Conservation (phyloP, 352 stramenopile genomes). For the Globisporangium cederbergense region DNA sequence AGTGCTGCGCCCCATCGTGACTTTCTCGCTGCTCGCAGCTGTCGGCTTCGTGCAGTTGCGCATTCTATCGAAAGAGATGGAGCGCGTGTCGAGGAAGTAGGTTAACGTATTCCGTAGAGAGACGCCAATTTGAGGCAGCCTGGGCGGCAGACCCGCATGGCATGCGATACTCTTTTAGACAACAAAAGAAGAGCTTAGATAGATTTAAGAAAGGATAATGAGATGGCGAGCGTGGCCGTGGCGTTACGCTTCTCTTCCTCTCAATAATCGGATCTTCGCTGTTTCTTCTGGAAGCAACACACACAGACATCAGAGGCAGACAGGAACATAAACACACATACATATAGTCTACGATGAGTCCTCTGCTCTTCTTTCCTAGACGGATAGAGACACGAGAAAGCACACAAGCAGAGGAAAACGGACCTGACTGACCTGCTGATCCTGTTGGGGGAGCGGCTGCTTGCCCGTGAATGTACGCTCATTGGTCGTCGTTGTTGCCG, state of each 20-base stretch:
- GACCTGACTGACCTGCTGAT: slow-evolving; percentile 71
- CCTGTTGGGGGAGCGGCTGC: slow-evolving; percentile 40
- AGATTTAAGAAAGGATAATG: slow-evolving; percentile 1
- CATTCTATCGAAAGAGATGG: slow-evolving; percentile 58
- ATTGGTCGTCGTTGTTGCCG: slow-evolving; percentile 14
- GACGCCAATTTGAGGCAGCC: slow-evolving; percentile 18
- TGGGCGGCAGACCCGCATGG: neutral
- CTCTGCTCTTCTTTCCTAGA: slow-evolving; percentile 7
- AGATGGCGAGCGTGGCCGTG: neutral
- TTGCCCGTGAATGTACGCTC: slow-evolving; percentile 43
- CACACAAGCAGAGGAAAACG: slow-evolving; percentile 23
- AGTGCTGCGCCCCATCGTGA: slow-evolving; percentile 65
- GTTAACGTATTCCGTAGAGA: slow-evolving; percentile 8
- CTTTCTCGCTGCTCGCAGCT: slow-evolving; percentile 42
- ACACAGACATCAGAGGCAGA: neutral
- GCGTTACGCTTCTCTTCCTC: neutral
- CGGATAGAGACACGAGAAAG: neutral
- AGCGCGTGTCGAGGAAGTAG: slow-evolving; percentile 45
- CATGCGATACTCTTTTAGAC: slow-evolving; percentile 13
- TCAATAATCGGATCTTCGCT: slow-evolving; percentile 49
- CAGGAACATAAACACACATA: slow-evolving; percentile 12
- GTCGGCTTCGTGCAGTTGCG: slow-evolving; percentile 42
- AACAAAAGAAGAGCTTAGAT: slow-evolving; percentile 15
- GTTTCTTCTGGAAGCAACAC: slow-evolving; percentile 47
- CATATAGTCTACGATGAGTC: slow-evolving; percentile 1